Conservation (phyloP, 441 rosid genomes). For the Capsella rubella region DNA sequence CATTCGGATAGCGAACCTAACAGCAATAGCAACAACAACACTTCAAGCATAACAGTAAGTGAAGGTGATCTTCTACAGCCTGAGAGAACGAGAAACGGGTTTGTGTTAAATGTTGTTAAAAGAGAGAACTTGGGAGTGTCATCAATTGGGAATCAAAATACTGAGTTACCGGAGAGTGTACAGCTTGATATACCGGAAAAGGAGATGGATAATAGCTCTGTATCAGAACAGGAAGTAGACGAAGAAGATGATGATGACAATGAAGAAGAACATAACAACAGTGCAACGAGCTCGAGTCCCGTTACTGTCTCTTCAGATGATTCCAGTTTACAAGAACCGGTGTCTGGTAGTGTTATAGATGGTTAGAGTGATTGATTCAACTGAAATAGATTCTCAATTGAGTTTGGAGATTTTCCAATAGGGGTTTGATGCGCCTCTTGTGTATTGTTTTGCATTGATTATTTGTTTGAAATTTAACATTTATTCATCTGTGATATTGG, state of each 20-base stretch:
- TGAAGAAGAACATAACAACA: slow-evolving; percentile 13
- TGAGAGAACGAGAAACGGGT: slow-evolving; percentile 69
- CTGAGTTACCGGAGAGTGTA: slow-evolving; percentile 68
- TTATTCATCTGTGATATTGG: slow-evolving; percentile 7
- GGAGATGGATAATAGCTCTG: slow-evolving; percentile 74
- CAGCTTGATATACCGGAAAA: slow-evolving; percentile 78
- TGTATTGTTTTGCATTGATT: slow-evolving; percentile 16
- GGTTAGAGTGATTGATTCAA: slow-evolving; percentile 26
- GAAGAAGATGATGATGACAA: slow-evolving; percentile 26
- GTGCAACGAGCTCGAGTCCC: background rate
- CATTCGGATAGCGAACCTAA: slow-evolving; percentile 26
- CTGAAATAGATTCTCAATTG: slow-evolving; percentile 15
- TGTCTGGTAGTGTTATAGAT: slow-evolving; percentile 36
- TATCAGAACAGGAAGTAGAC: slow-evolving; percentile 62
- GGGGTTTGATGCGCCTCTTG: background rate
- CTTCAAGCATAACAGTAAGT: slow-evolving; percentile 69
- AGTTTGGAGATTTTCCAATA: slow-evolving; percentile 1
- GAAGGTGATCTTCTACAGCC: slow-evolving; percentile 93
- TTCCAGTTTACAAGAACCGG: slow-evolving; percentile 40
- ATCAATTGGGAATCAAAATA: slow-evolving; percentile 44
- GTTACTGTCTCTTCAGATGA: slow-evolving; percentile 23
- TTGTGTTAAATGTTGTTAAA: slow-evolving; percentile 77
- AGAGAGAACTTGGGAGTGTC: slow-evolving; percentile 55
- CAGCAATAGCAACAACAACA: slow-evolving; percentile 31
- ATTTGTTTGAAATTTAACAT: slow-evolving; percentile 24